Percentiles rank a stretch among this genome's conserved stretches.
These are phyloP conservation scores for Flammula alnicola DNA, from an alignment of 1,284 basidiomycete species.

Conservation along the genomic window DNA sequence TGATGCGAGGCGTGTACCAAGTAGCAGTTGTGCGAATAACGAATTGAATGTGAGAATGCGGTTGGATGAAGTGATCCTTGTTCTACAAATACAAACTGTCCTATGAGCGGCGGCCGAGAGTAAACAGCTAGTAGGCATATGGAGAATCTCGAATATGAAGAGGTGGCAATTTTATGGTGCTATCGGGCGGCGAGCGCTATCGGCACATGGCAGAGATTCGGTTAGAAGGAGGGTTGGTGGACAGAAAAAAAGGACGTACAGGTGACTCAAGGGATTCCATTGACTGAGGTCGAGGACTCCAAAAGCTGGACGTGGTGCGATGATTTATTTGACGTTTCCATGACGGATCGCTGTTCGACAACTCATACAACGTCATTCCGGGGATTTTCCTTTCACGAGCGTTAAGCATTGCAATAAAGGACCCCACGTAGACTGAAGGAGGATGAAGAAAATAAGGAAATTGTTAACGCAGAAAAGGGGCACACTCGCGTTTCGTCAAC, in stretches of 20 bases:
- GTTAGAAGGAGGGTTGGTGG: no score
- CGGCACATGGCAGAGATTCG: no score
- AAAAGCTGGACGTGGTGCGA: conserved; percentile 23
- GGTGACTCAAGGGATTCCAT: conserved; percentile 5
- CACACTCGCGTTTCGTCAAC: conserved; percentile 50
- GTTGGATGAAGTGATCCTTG: no score
- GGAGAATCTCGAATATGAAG: no score
- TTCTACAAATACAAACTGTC: no score
- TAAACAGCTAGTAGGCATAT: no score
- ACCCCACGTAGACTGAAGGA: conserved; percentile 51
- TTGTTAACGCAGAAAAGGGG: neutral
- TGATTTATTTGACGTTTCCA: conserved; percentile 21
- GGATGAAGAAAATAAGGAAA: neutral
- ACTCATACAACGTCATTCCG: conserved; percentile 13
- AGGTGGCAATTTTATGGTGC: no score
- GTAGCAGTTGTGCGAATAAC: no score
- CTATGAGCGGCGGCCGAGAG: no score
- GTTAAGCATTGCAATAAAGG: conserved; percentile 56
- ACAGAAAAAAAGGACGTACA: conserved; percentile 10
- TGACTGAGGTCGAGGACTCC: conserved; percentile 19
- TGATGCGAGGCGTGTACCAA: no score
- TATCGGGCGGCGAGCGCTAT: no score
- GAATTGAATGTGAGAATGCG: no score
- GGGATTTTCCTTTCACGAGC: conserved; percentile 35
- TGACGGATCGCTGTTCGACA: conserved; percentile 15